Evolutionary conservation across 1,284 basidiomycete species (phyloP), one percentile per base, ranked within the genome.

Genomic region (Pseudozyma hubeiensis): DNA sequence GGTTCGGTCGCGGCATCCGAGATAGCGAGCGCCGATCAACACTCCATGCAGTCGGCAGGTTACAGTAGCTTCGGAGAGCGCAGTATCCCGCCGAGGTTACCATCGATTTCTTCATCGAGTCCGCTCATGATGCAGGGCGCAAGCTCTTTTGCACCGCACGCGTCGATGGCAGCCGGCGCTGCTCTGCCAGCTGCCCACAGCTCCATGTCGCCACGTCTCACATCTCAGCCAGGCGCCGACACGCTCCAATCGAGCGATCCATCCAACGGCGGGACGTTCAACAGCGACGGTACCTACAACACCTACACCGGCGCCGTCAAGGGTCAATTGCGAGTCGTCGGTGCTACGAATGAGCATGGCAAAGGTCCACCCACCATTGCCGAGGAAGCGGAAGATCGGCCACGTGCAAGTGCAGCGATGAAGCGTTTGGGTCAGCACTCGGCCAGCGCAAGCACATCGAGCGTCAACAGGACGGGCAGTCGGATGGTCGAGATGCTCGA

Each of bases 401-500:
- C 34, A 34, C 8, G 44, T 8, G 46, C 24, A 45, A 6, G n/a
- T n/a, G 17, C 53, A 14, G 54, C 64, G n/a, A 54, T 50, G 7
- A 53, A 19, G 31, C 64, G 64, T 40, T 11, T 67, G 14, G 65
- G 59, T 13, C 59, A 62, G 39, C 54, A 62, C 14, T 62, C 65
- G 37, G 40, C 58, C 35, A 57, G 57, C 59, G 49, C 56, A 45
- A 69, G 66, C 56, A 55, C 43, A 3, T 49, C 55, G 44, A 69
- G 66, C 56, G 43, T 62, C 52, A 54, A 58, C 48, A 58, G 46
- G 48, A 62, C 50, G 31, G 66, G 66, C 14, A 69, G 66, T 40
- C 55, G 66, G 14, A 53, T 69, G 66, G 59, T 69, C 35, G 66
- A 69, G 48, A 63, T 69, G 66, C 56, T 69, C 13, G 66, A 69